phyloP scores from a whole-genome alignment of 257 asterid species.

The Striga asiatica region DNA sequence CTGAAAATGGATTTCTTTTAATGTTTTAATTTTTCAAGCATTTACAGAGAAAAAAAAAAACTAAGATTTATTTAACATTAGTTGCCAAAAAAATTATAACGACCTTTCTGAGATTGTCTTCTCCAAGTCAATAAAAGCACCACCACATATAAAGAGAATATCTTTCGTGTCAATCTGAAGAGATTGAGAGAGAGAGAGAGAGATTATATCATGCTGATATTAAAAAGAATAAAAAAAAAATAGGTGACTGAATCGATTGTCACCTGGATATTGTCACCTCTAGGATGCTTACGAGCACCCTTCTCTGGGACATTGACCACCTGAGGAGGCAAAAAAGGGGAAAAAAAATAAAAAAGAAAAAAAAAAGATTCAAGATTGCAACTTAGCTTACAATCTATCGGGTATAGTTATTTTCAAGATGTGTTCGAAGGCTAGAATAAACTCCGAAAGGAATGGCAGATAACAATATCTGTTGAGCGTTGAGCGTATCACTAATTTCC shows the following conservation, averaged over 20 bases:
- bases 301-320: constrained; percentile 98
- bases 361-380: constrained; percentile 17
- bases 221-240: too few relatives aligned
- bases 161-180: constrained; percentile 94
- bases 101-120: constrained; percentile 97
- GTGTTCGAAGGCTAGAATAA: neutral
- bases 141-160: constrained; percentile 95
- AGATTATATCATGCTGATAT: neutral
- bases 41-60: neutral
- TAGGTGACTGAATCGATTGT: neutral
- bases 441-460: neutral
- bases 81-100: neutral
- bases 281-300: constrained; percentile 98
- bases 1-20: constrained; percentile 32
- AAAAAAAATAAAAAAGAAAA: too few relatives aligned
- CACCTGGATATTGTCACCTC: constrained; percentile 99
- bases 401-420: neutral
- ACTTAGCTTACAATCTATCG: neutral
- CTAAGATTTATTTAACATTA: neutral
- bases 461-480: neutral
- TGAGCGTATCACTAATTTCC: neutral
- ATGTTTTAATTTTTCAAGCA: constrained; percentile 11
- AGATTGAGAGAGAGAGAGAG: neutral
- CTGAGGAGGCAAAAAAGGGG: too few relatives aligned
- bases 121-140: constrained; percentile 96